These are phyloP conservation scores for Plenodomus tracheiphilus DNA, from an alignment of 2,329 filamentous ascomycete species.

Conservation along the genomic window DNA sequence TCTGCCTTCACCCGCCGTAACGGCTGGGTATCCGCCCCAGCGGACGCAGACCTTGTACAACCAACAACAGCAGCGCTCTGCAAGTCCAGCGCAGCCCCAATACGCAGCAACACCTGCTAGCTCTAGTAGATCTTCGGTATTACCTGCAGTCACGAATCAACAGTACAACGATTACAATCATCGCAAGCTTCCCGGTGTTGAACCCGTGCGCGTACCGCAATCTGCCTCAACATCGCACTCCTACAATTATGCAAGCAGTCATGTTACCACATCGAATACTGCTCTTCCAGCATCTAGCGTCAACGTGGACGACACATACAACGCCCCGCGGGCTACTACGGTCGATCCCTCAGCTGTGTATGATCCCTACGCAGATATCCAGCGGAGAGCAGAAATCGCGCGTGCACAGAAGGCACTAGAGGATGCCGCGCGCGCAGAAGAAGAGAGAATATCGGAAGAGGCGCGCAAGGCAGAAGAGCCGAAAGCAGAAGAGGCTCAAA, in stretches of 20 bases:
- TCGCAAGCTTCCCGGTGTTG: conserved; percentile 27
- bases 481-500: conserved; percentile 27
- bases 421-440: conserved; percentile 41
- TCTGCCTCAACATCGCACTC: conserved; percentile 16
- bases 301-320: conserved; percentile 27
- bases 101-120: conserved; percentile 18
- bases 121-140: conserved; percentile 10
- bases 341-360: conserved; percentile 60
- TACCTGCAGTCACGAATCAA: conserved; percentile 15
- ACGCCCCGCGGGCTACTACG: conserved; percentile 43
- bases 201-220: conserved; percentile 18
- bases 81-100: conserved; percentile 32
- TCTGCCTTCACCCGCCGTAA: conserved; percentile 27
- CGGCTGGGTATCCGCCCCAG: conserved; percentile 32
- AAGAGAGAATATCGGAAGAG: conserved; percentile 33
- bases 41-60: conserved; percentile 23
- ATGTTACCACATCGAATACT: conserved; percentile 2
- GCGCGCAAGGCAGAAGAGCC: conserved; percentile 32
- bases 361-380: conserved; percentile 56
- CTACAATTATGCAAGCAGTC: conserved; percentile 22
- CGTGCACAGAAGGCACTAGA: conserved; percentile 40
- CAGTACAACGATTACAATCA: conserved; percentile 26
- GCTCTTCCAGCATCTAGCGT: conserved; percentile 14
- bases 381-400: conserved; percentile 45
- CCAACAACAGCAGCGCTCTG: conserved; percentile 33